Base-by-base conservation (phyloP, 768 basidiomycete genomes). In the Tylopilus vinaceipallidus region DNA sequence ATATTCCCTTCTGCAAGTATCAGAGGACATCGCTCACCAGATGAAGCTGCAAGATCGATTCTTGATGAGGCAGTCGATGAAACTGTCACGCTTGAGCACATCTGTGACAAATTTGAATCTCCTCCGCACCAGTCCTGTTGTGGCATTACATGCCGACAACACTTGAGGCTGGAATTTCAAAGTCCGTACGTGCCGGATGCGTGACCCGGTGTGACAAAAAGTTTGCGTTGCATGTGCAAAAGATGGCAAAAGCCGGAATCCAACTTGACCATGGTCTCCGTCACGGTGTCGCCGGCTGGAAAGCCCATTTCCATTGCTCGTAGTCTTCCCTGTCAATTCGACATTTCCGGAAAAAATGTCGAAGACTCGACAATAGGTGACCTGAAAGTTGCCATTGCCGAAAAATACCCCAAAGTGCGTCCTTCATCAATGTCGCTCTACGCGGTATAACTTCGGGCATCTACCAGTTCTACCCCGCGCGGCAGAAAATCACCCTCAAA, bases 401-500 rank as follows among this genome's bases (percentile, higher is more conserved):
- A 71, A 41, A 77, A 76, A 50, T 77, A 72, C 55, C 81, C 81
- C n/a, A 73, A 71, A 59, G 83, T 77, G 50, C 44, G 59, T 54
- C 16, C 16, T 2, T 7, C 14, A 6, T 39, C 26, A 13, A 19
- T n/a, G 9, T n/a, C n/a, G n/a, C 10, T 24, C 24, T 35, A 11
- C 17, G 6, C 4, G 48, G 35, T 32, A 46, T 54, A 24, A 52
- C 46, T 23, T 53, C 30, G 30, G 29, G 26, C 14, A 23, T 13
- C 8, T 43, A 53, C 19, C 55, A 97, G 93, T 81, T 95, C 56
- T 77, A 82, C 50, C 60, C 76, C 1, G 69, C 82, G 40, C 80
- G 93, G 14, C 94, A 95, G 63, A 86, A 85, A 59, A 66, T 97
- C 12, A 74, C 82, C 1, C 66, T 84, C 4, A 81, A 81, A 45